Evolutionary conservation across 192 early-diverging fungal species (phyloP), one percentile per base, ranked within the genome.

Genomic region (Coemansia sp.): DNA sequence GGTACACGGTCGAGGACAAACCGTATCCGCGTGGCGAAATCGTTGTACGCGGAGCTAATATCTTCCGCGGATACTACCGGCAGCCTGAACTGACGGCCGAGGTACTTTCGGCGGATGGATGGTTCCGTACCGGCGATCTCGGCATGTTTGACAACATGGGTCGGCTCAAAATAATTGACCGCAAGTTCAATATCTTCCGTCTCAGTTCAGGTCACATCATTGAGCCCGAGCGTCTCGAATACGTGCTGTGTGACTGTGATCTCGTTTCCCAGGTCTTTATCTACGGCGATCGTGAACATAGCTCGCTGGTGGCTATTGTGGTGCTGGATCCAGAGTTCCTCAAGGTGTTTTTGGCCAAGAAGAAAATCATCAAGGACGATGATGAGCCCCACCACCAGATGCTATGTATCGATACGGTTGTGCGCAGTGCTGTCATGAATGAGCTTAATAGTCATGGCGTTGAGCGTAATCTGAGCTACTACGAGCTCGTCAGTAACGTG

Each of bases 121-220:
- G 94, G 94, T 82, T 96, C 65, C 88, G 86, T 72, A 96, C 94
- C n/a, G 95, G 95, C 42, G 95, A 96, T 79, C 93, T 98, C 72
- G 97, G 89, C 61, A 91, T 94, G 87, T 92, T 90, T 87, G 86
- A 90, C 67, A 79, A 88, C 9, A 89, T 95, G 64, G 95, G 95
- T 10, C 85, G 90, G 42, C 72, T 99, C 22, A 78, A 85, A 35
- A 89, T 99, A 42, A 96, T 99, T 70, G 97, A 99, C 77, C 89
- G 97, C 62, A 93, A 91, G 73, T 96, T 96, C 90, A 97, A 96
- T 77, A 87, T 99, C 39, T 92, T 99, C 74, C 95, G 93, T 73
- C 82, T 96, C 59, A 84, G 87, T 22, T 87, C 96, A 62, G 97
- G 94, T 58, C 95, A 97, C 70, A 88, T 92, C 76, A 93, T 99